phyloP scores from a whole-genome alignment of 192 early-diverging fungal genomes.

The Gigaspora rosea region DNA sequence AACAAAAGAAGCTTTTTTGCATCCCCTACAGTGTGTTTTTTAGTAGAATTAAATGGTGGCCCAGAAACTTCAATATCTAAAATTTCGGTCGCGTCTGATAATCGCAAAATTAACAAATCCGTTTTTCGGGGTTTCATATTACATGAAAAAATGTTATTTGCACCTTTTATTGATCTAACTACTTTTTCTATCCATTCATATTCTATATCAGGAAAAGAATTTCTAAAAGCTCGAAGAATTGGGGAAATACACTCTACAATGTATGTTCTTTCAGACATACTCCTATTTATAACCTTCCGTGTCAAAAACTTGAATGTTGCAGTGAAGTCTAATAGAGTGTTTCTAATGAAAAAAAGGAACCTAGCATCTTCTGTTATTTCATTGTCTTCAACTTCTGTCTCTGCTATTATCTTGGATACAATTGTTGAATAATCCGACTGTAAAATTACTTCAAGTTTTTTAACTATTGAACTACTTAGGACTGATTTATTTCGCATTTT shows the following conservation, averaged over 20 bases:
- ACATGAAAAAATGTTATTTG: too few species aligned
- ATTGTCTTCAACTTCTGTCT: constrained; percentile 21
- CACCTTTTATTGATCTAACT: constrained; percentile 21
- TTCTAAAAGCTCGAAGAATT: constrained; percentile 13
- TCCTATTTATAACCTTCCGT: constrained; percentile 10
- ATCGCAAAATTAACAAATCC: constrained; percentile 5
- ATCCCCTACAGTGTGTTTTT: constrained; percentile 24
- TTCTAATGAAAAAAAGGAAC: constrained; percentile 22
- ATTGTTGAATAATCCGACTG: constrained; percentile 29
- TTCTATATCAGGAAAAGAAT: constrained; percentile 19
- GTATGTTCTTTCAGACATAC: constrained; percentile 21
- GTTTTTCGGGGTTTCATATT: background rate
- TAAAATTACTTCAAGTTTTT: constrained; percentile 17
- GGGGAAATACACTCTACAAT: constrained; percentile 12
- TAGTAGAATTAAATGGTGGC: constrained; percentile 13
- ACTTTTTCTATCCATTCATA: constrained; percentile 25
- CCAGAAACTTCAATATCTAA: constrained; percentile 26
- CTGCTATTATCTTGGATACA: constrained; percentile 11
- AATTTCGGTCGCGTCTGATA: constrained; percentile 14
- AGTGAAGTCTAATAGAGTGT: constrained; percentile 16
- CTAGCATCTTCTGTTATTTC: background rate
- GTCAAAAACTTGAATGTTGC: constrained; percentile 23
- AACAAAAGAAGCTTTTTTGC: constrained; percentile 27
- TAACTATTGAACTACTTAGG: background rate
- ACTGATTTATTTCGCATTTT: constrained; percentile 23